phyloP scores from a whole-genome alignment of 2,329 filamentous ascomycete species.

The Diaporthe aspalathi region DNA sequence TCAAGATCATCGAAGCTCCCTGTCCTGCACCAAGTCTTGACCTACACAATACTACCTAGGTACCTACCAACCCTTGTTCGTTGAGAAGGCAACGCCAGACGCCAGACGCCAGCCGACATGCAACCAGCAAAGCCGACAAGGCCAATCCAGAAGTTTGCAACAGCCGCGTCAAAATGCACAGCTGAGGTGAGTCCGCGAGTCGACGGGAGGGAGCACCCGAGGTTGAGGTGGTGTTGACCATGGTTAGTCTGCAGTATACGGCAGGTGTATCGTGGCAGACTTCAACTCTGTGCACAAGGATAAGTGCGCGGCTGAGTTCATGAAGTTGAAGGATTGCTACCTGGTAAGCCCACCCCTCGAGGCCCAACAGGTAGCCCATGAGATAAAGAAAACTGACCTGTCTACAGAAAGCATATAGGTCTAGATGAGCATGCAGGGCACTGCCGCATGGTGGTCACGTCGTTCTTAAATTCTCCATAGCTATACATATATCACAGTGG shows the following conservation, averaged over 20 bases:
- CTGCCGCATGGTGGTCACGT: neutral
- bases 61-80: neutral
- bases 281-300: constrained; percentile 93
- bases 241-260: constrained; percentile 81
- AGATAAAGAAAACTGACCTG: neutral
- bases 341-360: constrained; percentile 65
- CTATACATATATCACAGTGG: neutral
- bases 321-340: constrained; percentile 88
- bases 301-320: constrained; percentile 88
- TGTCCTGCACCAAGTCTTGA: neutral
- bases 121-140: constrained; percentile 49
- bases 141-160: constrained; percentile 67
- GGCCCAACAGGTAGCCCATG: neutral
- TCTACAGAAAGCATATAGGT: constrained; percentile 37
- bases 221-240: neutral
- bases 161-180: constrained; percentile 67
- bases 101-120: constrained; percentile 30
- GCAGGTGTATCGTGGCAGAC: constrained; percentile 89
- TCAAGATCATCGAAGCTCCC: constrained; percentile 11
- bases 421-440: constrained; percentile 16
- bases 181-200: constrained; percentile 56
- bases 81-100: neutral
- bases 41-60: neutral
- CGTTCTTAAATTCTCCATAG: neutral
- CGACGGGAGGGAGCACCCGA: neutral